Percentiles rank a stretch among this genome's conserved stretches.
Conservation (phyloP, 441 rosid genomes). For the Erodium texanum region DNA sequence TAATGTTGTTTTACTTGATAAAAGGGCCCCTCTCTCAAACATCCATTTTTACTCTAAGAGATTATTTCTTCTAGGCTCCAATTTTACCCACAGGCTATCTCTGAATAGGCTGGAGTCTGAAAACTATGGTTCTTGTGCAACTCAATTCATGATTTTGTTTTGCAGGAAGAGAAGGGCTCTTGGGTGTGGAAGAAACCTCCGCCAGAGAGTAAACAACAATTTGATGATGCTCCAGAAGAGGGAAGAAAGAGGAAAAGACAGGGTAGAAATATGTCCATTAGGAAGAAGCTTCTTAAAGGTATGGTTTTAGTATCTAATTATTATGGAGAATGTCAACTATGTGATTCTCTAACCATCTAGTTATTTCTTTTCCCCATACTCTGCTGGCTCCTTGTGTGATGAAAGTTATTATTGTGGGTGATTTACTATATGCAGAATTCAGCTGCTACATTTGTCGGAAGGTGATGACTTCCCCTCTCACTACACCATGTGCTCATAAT, state of each 20-base stretch:
- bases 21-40: neutral
- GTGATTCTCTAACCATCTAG: neutral
- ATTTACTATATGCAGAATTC: slow-evolving; percentile 27
- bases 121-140: neutral
- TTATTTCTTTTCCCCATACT: neutral
- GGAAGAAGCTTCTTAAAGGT: neutral
- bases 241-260: neutral
- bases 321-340: neutral
- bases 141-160: too few species aligned
- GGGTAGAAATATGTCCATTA: neutral
- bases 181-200: neutral
- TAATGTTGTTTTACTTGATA: slow-evolving; percentile 1
- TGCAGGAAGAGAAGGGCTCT: neutral
- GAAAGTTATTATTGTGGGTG: neutral
- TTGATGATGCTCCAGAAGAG: neutral
- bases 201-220: neutral
- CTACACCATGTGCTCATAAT: slow-evolving; percentile 48
- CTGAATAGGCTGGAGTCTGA: neutral
- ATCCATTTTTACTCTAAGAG: too few species aligned
- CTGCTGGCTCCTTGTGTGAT: neutral
- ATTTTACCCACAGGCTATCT: neutral
- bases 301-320: neutral
- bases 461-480: slow-evolving; percentile 37
- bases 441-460: slow-evolving; percentile 34
- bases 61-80: neutral